Evolutionary conservation across 1,284 basidiomycete species (phyloP), one percentile per base, ranked within the genome.

Genomic region (Melampsora abietis-canadensis): DNA sequence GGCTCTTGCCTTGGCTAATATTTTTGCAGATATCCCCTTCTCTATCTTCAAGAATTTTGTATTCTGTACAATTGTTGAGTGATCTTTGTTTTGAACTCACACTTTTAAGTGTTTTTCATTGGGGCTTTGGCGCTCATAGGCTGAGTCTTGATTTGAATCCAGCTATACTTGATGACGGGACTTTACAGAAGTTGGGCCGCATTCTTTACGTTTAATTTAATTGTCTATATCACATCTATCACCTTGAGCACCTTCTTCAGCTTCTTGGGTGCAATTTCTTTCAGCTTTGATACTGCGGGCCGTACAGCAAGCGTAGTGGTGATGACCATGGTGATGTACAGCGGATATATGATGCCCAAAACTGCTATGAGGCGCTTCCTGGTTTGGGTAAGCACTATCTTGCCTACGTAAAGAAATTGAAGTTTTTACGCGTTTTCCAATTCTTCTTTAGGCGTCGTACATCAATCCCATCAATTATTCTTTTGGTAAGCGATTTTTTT

Each of bases 391-490:
- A 24, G 57, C 78, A 66, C 67, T 76, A 76, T 14, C 24, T 12
- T 21, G n/a, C 12, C 2, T 5, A 21, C 27, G 51, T 54, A 17
- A 54, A 54, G 27, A n/a, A 21, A 21, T 21, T 4, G 51, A 21
- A 14, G 27, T 27, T 88, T 8, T 85, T 86, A 77, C 84, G 86
- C 75, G 92, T 94, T 91, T 90, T 92, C 81, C 84, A 90, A 65
- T 94, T 91, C 91, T 81, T 93, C 21, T 90, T 84, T 93, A 92
- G 91, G 87, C 92, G 60, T 81, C 76, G 78, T 66, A 72, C 77
- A 82, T 91, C 77, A 76, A 77, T 67, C 80, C 81, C 10, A 80
- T 91, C 60, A 83, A 87, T 17, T 94, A 92, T 83, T 89, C 37
- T 14, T 61, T 46, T 4, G 27, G 51, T n/a, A 21, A n/a, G 51